Conservation (phyloP, 345 rosid species). For the Syzygium oleosum region DNA sequence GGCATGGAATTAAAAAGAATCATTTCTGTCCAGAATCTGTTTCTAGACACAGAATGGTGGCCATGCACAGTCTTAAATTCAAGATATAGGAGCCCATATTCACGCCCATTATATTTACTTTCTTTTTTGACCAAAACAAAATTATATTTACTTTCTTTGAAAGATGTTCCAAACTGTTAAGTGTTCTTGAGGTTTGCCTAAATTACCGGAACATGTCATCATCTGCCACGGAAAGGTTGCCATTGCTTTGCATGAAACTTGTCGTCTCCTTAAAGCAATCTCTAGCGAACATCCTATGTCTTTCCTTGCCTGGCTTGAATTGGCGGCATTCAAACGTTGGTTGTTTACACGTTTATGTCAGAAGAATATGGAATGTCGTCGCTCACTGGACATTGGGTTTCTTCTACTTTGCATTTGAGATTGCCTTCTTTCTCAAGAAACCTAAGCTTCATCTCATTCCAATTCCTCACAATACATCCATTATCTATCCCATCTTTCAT, state of each 20-base stretch:
- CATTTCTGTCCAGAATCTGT: no score
- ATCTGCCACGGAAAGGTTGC: not conserved
- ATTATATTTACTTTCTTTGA: not conserved
- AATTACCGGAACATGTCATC: not conserved
- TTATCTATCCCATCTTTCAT: not conserved
- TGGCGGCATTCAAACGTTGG: not conserved
- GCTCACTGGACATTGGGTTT: not conserved
- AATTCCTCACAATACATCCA: not conserved
- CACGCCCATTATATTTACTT: not conserved
- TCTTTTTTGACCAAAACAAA: not conserved
- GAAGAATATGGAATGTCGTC: conserved; percentile 14
- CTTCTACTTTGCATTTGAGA: conserved; percentile 18
- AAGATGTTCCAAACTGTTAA: not conserved
- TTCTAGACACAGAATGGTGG: no score
- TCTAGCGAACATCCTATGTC: not conserved
- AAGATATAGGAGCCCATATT: not conserved
- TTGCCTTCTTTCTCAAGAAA: conserved; percentile 24
- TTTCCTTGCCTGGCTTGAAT: not conserved
- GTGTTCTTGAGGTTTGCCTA: not conserved
- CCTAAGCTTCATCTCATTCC: not conserved
- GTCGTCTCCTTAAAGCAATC: conserved; percentile 18
- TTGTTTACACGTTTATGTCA: not conserved
- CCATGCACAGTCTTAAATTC: no score
- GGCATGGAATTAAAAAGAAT: no score
- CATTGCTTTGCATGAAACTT: conserved; percentile 8